Conservation (phyloP, 306 rosid species). For the Urtica urens region DNA sequence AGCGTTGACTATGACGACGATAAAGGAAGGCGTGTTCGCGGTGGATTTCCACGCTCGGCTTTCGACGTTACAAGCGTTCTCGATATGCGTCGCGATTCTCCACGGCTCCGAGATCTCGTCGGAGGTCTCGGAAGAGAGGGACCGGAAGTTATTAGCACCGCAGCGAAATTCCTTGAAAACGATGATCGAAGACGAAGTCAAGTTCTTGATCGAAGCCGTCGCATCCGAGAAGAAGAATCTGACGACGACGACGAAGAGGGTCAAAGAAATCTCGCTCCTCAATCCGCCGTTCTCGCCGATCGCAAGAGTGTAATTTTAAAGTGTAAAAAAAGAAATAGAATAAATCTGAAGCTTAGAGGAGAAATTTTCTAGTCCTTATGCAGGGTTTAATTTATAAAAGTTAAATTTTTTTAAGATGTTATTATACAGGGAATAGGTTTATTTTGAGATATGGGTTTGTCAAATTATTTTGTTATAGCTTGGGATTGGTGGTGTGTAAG, state of each 20-base stretch:
- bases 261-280: slow-evolving; percentile 41
- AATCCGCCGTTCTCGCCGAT: slow-evolving; percentile 87
- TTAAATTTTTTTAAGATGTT: too few relatives aligned
- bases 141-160: slow-evolving; percentile 32
- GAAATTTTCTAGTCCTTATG: too few relatives aligned
- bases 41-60: slow-evolving; percentile 85
- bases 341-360: too few relatives aligned
- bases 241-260: slow-evolving; percentile 38
- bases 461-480: too few relatives aligned
- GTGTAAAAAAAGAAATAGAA: too few relatives aligned
- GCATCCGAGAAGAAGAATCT: slow-evolving; percentile 33
- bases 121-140: slow-evolving; percentile 22
- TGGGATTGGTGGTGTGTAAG: too few relatives aligned
- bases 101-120: slow-evolving; percentile 49
- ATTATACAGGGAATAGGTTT: too few relatives aligned
- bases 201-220: slow-evolving; percentile 45
- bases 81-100: slow-evolving; percentile 69
- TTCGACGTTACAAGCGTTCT: slow-evolving; percentile 83
- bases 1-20: slow-evolving; percentile 49
- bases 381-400: too few relatives aligned
- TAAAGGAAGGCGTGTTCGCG: slow-evolving; percentile 67
- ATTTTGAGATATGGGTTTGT: too few relatives aligned
- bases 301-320: slow-evolving; percentile 38
- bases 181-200: slow-evolving; percentile 60
- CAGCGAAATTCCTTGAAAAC: slow-evolving; percentile 54